phyloP scores from a whole-genome alignment of 129 eudicot genomes.

The Flaveria robusta region DNA sequence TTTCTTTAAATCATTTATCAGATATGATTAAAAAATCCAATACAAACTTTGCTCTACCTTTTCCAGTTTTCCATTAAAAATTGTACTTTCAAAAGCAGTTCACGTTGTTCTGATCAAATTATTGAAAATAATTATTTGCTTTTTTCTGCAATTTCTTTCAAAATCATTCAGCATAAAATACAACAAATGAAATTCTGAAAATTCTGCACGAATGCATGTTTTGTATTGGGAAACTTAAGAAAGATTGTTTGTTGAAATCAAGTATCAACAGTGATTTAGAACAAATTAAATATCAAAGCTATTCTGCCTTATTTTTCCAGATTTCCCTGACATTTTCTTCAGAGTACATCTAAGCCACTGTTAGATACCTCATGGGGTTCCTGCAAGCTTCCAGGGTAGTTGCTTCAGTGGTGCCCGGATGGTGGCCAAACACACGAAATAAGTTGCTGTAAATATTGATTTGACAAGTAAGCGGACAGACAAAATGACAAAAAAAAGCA shows the following conservation, averaged over 20 bases:
- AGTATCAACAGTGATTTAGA: neutral
- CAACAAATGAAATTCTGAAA: neutral
- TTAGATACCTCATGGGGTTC: conserved; percentile 85
- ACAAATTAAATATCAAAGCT: neutral
- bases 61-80: neutral
- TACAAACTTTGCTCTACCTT: neutral
- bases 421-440: conserved; percentile 86
- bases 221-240: neutral
- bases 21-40: neutral
- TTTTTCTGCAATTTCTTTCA: neutral
- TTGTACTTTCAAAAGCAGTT: neutral
- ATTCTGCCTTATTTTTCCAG: neutral
- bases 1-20: neutral
- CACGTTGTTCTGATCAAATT: neutral
- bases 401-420: conserved; percentile 75
- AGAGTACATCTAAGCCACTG: conserved; percentile 1
- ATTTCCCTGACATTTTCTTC: neutral
- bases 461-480: conserved; percentile 1
- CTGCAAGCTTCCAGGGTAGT: conserved; percentile 93
- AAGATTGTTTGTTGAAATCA: neutral
- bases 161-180: neutral
- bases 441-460: conserved; percentile 62
- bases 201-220: conserved; percentile 1
- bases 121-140: neutral
- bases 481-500: neutral